Base-by-base conservation (phyloP, 208 protist genomes). In the Wallacemonas sp. region DNA sequence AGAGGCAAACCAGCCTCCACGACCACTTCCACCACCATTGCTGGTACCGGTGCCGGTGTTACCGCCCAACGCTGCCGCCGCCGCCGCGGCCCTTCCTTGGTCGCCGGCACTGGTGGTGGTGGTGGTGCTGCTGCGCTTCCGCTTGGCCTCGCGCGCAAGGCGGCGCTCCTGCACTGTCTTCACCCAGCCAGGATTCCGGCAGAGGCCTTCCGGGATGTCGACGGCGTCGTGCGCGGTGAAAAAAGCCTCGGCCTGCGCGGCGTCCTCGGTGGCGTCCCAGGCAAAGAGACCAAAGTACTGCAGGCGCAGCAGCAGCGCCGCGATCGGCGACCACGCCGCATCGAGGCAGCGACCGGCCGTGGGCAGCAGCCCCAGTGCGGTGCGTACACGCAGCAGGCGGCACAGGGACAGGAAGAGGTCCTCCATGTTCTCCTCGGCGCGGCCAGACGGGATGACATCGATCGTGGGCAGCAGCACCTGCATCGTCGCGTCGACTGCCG, bases 1-100 rank as follows among this genome's bases (percentile, higher is more conserved):
- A 22, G 82, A 78, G 1, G 86, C 79, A 57, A 92, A 67, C 82
- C 79, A 92, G 14, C 76, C 76, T 48, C 65, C 52, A 23, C 81
- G 72, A 2, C 49, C 29, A 11, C 64, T 57, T 28, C 55, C 41
- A 14, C 20, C 46, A 48, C 65, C 64, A 66, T 63, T 33, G 59
- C 32, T 12, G n/a, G 22, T 3, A 10, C 4, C 52, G 0, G 36
- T 41, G 36, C 36, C 36, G 7, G 10, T 14, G 36, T 41, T 7
- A 7, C 36, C 36, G n/a, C n/a, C n/a, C n/a, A n/a, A n/a, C n/a
- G n/a, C n/a, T n/a, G n/a, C n/a, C n/a, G n/a, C n/a, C n/a, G n/a
- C n/a, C n/a, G n/a, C n/a, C n/a, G n/a, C n/a, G n/a, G n/a, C n/a
- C n/a, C n/a, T n/a, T n/a, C n/a, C n/a, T n/a, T n/a, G n/a, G n/a